These are phyloP conservation scores for Priceomyces fermenticarens DNA, from an alignment of 805 yeast species.

Conservation along the genomic window DNA sequence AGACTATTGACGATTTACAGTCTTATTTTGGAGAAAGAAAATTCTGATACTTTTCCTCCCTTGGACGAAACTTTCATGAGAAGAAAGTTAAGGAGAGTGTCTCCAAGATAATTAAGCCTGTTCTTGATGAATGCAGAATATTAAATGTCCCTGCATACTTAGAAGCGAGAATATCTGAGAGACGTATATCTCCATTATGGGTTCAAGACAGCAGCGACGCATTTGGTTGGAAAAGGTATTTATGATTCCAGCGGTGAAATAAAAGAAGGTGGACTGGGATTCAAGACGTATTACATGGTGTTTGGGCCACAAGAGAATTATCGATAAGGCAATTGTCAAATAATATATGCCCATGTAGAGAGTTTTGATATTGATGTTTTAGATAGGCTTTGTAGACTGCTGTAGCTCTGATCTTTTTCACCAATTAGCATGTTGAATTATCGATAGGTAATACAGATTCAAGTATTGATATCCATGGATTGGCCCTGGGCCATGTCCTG, in stretches of 20 bases:
- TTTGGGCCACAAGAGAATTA: no score
- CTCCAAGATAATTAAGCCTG: slow-evolving; percentile 2
- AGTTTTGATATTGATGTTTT: no score
- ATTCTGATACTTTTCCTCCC: slow-evolving; percentile 6
- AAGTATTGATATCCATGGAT: no score
- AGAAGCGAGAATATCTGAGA: slow-evolving; percentile 6
- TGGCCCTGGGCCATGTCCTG: no score
- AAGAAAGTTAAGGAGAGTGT: slow-evolving; percentile 3
- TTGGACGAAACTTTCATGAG: slow-evolving; percentile 4
- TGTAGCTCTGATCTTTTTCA: no score
- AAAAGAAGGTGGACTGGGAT: not conserved
- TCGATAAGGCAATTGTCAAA: no score
- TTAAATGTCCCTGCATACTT: slow-evolving; percentile 3
- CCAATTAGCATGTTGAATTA: no score
- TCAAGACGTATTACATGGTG: not conserved
- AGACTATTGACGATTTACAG: no score
- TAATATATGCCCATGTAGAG: no score
- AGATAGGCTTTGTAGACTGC: no score
- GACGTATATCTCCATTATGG: slow-evolving; percentile 8
- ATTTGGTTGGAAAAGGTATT: not conserved
- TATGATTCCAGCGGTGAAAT: not conserved
- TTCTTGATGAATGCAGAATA: slow-evolving; percentile 2
- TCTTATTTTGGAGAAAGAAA: not conserved
- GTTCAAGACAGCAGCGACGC: slow-evolving; percentile 1
- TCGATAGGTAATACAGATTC: no score